Conservation (phyloP, 768 basidiomycete genomes). For the Russula griseocarnosa region DNA sequence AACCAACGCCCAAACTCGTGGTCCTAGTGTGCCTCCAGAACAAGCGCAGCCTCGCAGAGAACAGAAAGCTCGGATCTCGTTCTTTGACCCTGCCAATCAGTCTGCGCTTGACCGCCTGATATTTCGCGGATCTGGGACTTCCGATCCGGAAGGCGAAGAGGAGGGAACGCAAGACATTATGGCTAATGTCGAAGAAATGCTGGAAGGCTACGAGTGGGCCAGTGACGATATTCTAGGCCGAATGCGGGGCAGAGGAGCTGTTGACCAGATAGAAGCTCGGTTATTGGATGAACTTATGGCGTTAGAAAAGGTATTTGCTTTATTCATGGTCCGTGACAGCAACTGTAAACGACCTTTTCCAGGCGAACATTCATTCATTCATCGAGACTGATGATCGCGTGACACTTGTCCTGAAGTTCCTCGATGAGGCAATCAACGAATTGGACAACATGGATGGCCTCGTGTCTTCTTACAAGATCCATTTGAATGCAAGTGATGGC, state of each 20-base stretch:
- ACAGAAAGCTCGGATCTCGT: slow-evolving; percentile 70
- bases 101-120: slow-evolving; percentile 67
- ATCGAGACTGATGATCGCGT: slow-evolving; percentile 94
- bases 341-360: slow-evolving; percentile 13
- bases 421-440: slow-evolving; percentile 86
- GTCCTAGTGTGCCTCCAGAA: slow-evolving; percentile 29
- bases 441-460: slow-evolving; percentile 86
- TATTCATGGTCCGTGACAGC: background rate
- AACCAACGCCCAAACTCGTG: slow-evolving; percentile 5
- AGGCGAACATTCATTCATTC: slow-evolving; percentile 98
- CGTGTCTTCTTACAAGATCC: slow-evolving; percentile 92
- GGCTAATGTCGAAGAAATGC: slow-evolving; percentile 94
- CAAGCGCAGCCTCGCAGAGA: slow-evolving; percentile 48
- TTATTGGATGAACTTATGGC: slow-evolving; percentile 88
- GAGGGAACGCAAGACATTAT: slow-evolving; percentile 79
- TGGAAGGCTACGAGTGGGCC: slow-evolving; percentile 98
- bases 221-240: slow-evolving; percentile 69
- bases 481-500: slow-evolving; percentile 70
- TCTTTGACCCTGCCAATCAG: slow-evolving; percentile 79
- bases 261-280: slow-evolving; percentile 88
- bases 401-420: slow-evolving; percentile 73
- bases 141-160: slow-evolving; percentile 44
- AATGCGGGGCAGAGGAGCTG: slow-evolving; percentile 64
- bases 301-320: slow-evolving; percentile 72
- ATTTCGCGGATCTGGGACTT: slow-evolving; percentile 35